Conservation (phyloP, 345 rosid species). For the Boechera retrofracta region DNA sequence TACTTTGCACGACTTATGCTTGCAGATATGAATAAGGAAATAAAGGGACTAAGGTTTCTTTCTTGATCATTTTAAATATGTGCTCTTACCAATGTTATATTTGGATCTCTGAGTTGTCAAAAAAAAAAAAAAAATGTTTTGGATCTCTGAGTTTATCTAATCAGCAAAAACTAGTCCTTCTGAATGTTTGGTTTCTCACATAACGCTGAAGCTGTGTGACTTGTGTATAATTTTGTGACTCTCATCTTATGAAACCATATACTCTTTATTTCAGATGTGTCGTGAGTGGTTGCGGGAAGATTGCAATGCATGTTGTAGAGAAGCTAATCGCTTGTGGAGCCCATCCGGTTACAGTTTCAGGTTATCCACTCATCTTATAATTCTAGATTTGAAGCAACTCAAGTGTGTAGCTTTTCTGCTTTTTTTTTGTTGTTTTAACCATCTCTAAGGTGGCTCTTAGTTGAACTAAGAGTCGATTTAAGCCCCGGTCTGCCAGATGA, state of each 20-base stretch:
- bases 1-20: constrained; percentile 95
- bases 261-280: constrained; percentile 63
- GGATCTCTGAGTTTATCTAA: background rate
- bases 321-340: constrained; percentile 98
- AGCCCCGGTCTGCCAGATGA: background rate
- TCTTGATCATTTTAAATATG: constrained; percentile 24
- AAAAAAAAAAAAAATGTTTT: background rate
- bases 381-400: background rate
- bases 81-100: background rate
- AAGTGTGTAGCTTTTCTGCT: background rate
- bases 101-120: background rate
- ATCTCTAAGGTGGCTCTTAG: constrained; percentile 24
- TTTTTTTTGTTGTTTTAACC: constrained; percentile 1
- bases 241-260: constrained; percentile 25
- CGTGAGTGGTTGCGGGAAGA: constrained; percentile 98
- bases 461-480: background rate
- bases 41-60: constrained; percentile 87
- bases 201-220: background rate
- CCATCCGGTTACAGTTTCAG: constrained; percentile 88
- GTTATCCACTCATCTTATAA: constrained; percentile 45
- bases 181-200: background rate
- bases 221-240: constrained; percentile 9
- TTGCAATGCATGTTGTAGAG: constrained; percentile 97
- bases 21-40: constrained; percentile 92
- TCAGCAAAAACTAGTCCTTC: constrained; percentile 4